These are phyloP conservation scores for Rhododendron ferrugineum DNA, from an alignment of 148 eudicot species.

Conservation along the genomic window DNA sequence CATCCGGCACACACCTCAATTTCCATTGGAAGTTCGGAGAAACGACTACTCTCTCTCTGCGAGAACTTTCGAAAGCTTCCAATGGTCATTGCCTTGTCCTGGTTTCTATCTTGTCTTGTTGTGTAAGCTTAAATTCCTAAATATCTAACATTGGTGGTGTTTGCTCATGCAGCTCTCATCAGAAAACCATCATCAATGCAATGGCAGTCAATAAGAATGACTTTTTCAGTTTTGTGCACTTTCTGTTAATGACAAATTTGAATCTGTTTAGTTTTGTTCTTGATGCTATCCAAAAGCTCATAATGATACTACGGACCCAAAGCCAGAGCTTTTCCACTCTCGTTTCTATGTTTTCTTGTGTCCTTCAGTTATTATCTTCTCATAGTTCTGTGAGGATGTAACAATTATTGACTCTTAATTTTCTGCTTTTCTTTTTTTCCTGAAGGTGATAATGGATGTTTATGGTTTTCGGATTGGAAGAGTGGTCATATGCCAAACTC, in stretches of 20 bases:
- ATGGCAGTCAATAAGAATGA: constrained; percentile 24
- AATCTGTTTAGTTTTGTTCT: no score
- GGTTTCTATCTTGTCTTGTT: background rate
- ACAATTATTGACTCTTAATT: background rate
- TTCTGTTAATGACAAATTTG: no score
- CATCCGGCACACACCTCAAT: no score
- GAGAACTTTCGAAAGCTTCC: background rate
- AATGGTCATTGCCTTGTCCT: no score
- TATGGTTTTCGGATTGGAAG: no score
- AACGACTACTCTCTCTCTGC: background rate
- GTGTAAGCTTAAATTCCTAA: background rate
- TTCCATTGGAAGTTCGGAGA: no score
- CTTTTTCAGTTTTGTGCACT: background rate
- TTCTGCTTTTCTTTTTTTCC: background rate
- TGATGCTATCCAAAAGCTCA: background rate
- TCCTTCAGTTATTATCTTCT: background rate
- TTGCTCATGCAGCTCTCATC: constrained; percentile 60
- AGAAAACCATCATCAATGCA: constrained; percentile 56
- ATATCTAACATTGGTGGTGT: background rate
- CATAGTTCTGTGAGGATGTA: no score
- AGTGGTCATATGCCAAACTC: no score
- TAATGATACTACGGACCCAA: background rate
- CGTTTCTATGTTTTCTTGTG: background rate
- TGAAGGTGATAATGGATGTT: constrained; percentile 83
- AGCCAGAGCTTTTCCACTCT: background rate